Evolutionary conservation across 106 monocot genomes (phyloP).

Genomic region (Phalaenopsis equestris): DNA sequence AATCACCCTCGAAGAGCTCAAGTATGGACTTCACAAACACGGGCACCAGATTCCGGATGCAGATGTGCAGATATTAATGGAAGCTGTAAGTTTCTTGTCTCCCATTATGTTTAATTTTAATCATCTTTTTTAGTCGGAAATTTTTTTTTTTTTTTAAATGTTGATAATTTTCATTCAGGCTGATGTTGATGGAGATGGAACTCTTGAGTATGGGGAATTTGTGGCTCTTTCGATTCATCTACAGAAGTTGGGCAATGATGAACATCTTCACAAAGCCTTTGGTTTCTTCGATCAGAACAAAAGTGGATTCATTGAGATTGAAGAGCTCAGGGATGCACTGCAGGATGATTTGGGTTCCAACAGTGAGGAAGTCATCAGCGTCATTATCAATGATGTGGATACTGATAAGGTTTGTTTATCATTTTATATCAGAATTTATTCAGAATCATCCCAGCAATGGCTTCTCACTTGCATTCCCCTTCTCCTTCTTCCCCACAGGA

Average conservation of each 20-base stretch:
- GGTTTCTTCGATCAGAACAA: slow-evolving; percentile 55
- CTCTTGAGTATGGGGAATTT: slow-evolving; percentile 52
- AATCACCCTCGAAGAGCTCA: slow-evolving; percentile 42
- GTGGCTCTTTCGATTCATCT: slow-evolving; percentile 46
- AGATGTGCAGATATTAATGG: slow-evolving; percentile 46
- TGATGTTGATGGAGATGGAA: slow-evolving; percentile 53
- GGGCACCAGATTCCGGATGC: slow-evolving; percentile 44
- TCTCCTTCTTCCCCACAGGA: slow-evolving; percentile 25
- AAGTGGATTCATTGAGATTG: slow-evolving; percentile 61
- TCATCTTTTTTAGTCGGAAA: neutral
- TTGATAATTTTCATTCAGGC: slow-evolving; percentile 20
- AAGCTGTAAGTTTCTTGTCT: slow-evolving; percentile 34
- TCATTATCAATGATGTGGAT: slow-evolving; percentile 56
- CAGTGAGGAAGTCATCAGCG: slow-evolving; percentile 53
- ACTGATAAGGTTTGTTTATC: slow-evolving; percentile 50
- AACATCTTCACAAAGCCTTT: slow-evolving; percentile 57
- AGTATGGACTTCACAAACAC: slow-evolving; percentile 33
- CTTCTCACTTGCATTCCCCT: neutral
- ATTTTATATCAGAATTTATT: neutral
- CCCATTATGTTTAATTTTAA: neutral
- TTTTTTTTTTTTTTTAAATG: neutral
- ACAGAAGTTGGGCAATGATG: slow-evolving; percentile 47
- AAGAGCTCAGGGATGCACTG: slow-evolving; percentile 53
- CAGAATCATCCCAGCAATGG: neutral
- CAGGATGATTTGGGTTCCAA: slow-evolving; percentile 44